Conservation (phyloP, 805 yeast species). For the Candida koratica region DNA sequence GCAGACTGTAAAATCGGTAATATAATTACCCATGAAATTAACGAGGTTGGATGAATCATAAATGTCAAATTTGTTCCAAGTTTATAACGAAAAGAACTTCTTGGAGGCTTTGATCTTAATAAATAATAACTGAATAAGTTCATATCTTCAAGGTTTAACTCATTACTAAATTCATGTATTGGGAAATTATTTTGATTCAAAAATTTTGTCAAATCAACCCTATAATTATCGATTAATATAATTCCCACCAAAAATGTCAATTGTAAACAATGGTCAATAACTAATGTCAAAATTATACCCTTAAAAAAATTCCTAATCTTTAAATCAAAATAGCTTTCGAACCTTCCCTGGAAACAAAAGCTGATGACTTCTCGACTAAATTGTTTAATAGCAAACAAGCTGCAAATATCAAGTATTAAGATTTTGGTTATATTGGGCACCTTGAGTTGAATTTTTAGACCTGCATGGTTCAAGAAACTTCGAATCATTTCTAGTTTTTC, state of each 20-base stretch:
- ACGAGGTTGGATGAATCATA: slow-evolving; percentile 35
- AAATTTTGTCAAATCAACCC: slow-evolving; percentile 58
- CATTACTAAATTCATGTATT: background rate
- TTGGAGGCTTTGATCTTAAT: slow-evolving; percentile 12
- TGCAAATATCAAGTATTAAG: slow-evolving; percentile 18
- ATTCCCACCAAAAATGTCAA: slow-evolving; percentile 63
- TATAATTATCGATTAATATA: slow-evolving; percentile 60
- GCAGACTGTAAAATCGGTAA: slow-evolving; percentile 19
- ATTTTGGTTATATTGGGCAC: slow-evolving; percentile 25
- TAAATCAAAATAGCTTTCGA: slow-evolving; percentile 11
- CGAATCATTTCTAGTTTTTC: slow-evolving; percentile 9
- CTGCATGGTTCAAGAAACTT: background rate
- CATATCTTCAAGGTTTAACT: slow-evolving; percentile 9
- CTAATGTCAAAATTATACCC: slow-evolving; percentile 39
- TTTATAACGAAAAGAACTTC: slow-evolving; percentile 22
- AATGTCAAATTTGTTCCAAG: slow-evolving; percentile 21
- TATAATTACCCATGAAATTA: slow-evolving; percentile 26
- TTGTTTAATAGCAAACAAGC: slow-evolving; percentile 13
- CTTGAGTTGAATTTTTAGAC: slow-evolving; percentile 3
- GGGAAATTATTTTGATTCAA: slow-evolving; percentile 16
- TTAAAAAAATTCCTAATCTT: slow-evolving; percentile 14
- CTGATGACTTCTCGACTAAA: slow-evolving; percentile 10
- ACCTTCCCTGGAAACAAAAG: slow-evolving; percentile 15
- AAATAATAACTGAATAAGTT: slow-evolving; percentile 10
- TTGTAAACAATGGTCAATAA: slow-evolving; percentile 59